These are phyloP conservation scores for Alternaria sp. DNA, from an alignment of 2,329 filamentous ascomycete genomes.

Conservation along the genomic window DNA sequence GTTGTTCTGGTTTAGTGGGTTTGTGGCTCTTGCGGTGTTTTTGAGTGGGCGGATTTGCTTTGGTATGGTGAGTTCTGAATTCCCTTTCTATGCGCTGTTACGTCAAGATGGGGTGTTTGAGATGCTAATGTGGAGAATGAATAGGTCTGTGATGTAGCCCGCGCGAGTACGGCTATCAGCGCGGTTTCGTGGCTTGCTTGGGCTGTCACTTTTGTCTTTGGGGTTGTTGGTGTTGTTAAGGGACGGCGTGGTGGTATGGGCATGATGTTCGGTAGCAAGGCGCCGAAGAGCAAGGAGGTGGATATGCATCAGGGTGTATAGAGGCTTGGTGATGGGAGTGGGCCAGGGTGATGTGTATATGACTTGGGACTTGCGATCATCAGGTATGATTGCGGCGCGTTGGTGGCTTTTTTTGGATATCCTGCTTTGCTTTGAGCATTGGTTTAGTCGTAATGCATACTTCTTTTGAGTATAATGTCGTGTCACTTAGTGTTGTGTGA, in stretches of 20 bases:
- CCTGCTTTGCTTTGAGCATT: conserved; percentile 3
- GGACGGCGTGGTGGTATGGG: conserved; percentile 7
- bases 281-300: conserved; percentile 30
- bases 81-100: neutral
- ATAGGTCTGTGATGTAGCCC: conserved; percentile 62
- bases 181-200: conserved; percentile 65
- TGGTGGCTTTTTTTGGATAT: conserved; percentile 1
- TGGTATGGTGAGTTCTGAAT: conserved; percentile 40
- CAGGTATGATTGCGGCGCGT: conserved; percentile 26
- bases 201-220: conserved; percentile 51
- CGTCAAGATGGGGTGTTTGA: neutral
- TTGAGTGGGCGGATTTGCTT: conserved; percentile 65
- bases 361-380: conserved; percentile 15
- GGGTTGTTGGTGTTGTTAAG: conserved; percentile 42
- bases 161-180: conserved; percentile 70
- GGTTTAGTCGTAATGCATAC: neutral
- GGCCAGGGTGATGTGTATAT: neutral
- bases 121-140: neutral
- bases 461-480: neutral
- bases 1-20: conserved; percentile 89
- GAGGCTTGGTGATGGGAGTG: neutral
- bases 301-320: conserved; percentile 53
- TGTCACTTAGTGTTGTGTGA: neutral
- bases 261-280: conserved; percentile 16
- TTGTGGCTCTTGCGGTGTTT: conserved; percentile 75